phyloP scores from a whole-genome alignment of 2,329 filamentous ascomycete species.

The Ophiostoma sp. region DNA sequence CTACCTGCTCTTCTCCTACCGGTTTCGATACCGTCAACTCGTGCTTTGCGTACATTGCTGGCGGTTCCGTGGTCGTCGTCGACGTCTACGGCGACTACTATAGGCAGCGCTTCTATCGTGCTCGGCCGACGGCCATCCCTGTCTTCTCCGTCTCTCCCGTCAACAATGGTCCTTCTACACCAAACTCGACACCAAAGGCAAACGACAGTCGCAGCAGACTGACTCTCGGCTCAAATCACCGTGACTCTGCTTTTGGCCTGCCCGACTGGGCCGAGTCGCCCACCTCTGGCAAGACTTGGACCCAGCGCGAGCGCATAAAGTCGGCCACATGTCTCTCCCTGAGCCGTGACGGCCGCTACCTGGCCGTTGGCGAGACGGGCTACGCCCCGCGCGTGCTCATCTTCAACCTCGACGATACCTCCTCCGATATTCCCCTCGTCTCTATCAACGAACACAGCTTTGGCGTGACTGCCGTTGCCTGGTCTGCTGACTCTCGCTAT shows the following conservation, averaged over 20 bases:
- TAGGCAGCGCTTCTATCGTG: conserved; percentile 86
- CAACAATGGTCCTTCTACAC: conserved; percentile 51
- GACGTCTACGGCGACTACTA: conserved; percentile 68
- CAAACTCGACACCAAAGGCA: conserved; percentile 59
- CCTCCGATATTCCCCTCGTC: conserved; percentile 78
- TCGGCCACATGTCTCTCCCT: conserved; percentile 88
- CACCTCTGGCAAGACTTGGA: conserved; percentile 69
- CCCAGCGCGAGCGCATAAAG: conserved; percentile 88
- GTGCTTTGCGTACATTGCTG: conserved; percentile 87
- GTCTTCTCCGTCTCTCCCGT: conserved; percentile 57
- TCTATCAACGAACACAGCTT: conserved; percentile 87
- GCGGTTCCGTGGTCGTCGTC: conserved; percentile 88
- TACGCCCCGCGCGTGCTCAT: conserved; percentile 90
- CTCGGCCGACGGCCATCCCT: conserved; percentile 74
- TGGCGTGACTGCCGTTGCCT: conserved; percentile 84
- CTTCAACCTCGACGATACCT: conserved; percentile 78
- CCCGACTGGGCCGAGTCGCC: conserved; percentile 64
- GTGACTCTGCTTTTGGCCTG: conserved; percentile 49
- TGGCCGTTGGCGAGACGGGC: conserved; percentile 93
- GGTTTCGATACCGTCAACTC: conserved; percentile 80
- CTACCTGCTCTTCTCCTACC: conserved; percentile 79
- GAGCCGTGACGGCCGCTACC: conserved; percentile 79
- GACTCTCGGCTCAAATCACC: conserved; percentile 41
- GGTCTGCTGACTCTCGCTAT: conserved; percentile 82
- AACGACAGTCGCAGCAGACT: conserved; percentile 63